Percentiles rank a stretch among this genome's conserved stretches.
Conservation (phyloP, 345 rosid species). For the Pistacia integerrima region DNA sequence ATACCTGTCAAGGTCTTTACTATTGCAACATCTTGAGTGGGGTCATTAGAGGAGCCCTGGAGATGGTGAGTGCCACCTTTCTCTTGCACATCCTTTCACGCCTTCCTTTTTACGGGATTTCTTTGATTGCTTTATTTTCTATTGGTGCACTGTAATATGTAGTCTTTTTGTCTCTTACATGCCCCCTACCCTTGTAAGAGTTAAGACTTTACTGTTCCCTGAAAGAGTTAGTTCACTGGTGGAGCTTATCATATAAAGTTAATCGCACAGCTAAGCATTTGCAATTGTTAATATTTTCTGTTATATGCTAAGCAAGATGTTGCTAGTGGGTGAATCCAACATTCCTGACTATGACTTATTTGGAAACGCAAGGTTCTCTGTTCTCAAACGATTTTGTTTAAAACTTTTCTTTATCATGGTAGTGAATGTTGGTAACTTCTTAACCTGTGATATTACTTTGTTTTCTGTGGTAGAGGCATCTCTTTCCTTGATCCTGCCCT, state of each 20-base stretch:
- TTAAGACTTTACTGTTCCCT: neutral
- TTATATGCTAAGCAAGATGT: neutral
- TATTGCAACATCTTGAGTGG: conserved; percentile 91
- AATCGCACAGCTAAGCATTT: neutral
- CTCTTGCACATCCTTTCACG: neutral
- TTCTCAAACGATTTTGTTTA: neutral
- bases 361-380: neutral
- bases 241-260: neutral
- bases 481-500: neutral
- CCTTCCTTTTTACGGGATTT: neutral
- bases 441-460: neutral
- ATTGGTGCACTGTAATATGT: neutral
- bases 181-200: neutral
- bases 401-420: neutral
- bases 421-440: neutral
- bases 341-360: neutral
- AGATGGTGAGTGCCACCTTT: conserved; percentile 60
- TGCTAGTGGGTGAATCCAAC: neutral
- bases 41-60: conserved; percentile 88
- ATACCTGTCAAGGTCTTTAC: conserved; percentile 87
- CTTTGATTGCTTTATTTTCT: neutral
- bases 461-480: neutral
- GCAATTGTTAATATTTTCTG: neutral
- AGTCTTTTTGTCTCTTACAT: neutral
- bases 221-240: neutral